Conservation (phyloP, 2,329 filamentous ascomycete species). For the Aspergillus proliferans region DNA sequence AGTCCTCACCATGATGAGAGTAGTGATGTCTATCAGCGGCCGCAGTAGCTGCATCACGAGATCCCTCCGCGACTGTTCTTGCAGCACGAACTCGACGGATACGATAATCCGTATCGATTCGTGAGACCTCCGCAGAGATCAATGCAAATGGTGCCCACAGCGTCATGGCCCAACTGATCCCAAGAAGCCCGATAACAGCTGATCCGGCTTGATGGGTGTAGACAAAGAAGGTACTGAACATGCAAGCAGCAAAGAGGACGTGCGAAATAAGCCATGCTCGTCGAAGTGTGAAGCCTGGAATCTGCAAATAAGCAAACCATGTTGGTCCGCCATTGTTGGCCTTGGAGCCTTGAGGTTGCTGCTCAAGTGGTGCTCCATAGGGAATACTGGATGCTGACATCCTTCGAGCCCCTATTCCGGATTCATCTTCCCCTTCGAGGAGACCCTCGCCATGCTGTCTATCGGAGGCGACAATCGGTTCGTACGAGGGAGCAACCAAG, state of each 20-base stretch:
- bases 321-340: slow-evolving; percentile 15
- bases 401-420: slow-evolving; percentile 14
- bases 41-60: slow-evolving; percentile 1
- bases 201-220: slow-evolving; percentile 65
- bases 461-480: slow-evolving; percentile 9
- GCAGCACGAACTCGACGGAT: slow-evolving; percentile 35
- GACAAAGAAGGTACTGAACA: slow-evolving; percentile 78
- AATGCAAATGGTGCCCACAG: slow-evolving; percentile 95
- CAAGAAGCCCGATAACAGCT: slow-evolving; percentile 70
- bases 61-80: slow-evolving; percentile 20
- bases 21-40: slow-evolving; percentile 1
- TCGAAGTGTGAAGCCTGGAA: slow-evolving; percentile 78
- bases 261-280: slow-evolving; percentile 82
- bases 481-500: slow-evolving; percentile 75
- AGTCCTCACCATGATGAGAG: slow-evolving; percentile 11
- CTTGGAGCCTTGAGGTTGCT: slow-evolving; percentile 18
- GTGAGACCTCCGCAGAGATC: slow-evolving; percentile 86
- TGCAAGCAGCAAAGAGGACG: slow-evolving; percentile 73
- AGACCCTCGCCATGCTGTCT: slow-evolving; percentile 4
- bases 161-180: slow-evolving; percentile 86
- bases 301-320: slow-evolving; percentile 58
- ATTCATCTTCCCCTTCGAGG: slow-evolving; percentile 15
- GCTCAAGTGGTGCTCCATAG: slow-evolving; percentile 25
- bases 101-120: slow-evolving; percentile 63
- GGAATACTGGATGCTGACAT: slow-evolving; percentile 28